These are phyloP conservation scores for Leptodontidium sp. DNA, from an alignment of 2,329 filamentous ascomycete genomes.

Conservation along the genomic window DNA sequence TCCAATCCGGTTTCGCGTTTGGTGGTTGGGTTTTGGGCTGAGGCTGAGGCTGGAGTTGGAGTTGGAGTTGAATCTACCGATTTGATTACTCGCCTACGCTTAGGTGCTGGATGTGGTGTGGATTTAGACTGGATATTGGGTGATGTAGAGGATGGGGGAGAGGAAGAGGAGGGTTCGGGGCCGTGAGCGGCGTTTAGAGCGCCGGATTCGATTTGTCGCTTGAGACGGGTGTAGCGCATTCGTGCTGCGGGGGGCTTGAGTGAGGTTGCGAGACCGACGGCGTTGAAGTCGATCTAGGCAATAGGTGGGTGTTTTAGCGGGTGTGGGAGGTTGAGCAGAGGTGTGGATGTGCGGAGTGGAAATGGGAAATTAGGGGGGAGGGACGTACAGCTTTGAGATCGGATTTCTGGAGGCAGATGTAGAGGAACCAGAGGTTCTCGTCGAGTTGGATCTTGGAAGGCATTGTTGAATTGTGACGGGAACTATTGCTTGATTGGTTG, in stretches of 20 bases:
- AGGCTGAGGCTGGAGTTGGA: background rate
- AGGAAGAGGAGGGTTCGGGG: slow-evolving; percentile 29
- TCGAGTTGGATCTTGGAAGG: slow-evolving; percentile 50
- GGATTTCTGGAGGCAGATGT: slow-evolving; percentile 51
- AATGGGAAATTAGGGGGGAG: slow-evolving; percentile 12
- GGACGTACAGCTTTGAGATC: slow-evolving; percentile 49
- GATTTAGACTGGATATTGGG: background rate
- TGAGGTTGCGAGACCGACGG: slow-evolving; percentile 46
- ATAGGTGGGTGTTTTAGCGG: background rate
- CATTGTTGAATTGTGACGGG: slow-evolving; percentile 39
- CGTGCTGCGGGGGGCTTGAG: slow-evolving; percentile 50
- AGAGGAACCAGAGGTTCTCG: slow-evolving; percentile 52
- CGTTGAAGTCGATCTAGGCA: slow-evolving; percentile 50
- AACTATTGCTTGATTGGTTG: background rate
- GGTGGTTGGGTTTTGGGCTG: background rate
- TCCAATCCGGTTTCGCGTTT: background rate
- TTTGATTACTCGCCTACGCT: slow-evolving; percentile 6
- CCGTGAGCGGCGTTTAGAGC: slow-evolving; percentile 41
- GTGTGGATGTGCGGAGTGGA: background rate
- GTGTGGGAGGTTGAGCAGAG: background rate
- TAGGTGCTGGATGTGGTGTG: background rate
- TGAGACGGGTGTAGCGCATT: slow-evolving; percentile 51
- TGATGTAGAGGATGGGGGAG: background rate
- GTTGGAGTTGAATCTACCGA: background rate
- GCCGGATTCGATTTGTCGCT: slow-evolving; percentile 45